Conservation (phyloP, 83 land plant genomes). For the Isoetes engelmannii region DNA sequence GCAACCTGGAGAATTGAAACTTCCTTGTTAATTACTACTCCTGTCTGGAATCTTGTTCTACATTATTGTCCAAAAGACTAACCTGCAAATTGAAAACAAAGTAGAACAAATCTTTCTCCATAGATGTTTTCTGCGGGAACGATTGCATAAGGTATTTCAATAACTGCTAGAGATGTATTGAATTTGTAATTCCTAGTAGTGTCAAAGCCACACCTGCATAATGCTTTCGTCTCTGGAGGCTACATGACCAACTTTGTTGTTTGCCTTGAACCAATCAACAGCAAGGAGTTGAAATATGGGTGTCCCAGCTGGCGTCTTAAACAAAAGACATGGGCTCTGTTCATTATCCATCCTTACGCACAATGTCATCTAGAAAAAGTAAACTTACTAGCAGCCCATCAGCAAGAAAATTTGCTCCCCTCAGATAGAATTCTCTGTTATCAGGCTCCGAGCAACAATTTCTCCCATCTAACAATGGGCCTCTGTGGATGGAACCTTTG, state of each 20-base stretch:
- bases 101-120: background rate
- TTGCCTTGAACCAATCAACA: slow-evolving; percentile 9
- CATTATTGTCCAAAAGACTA: background rate
- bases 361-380: background rate
- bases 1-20: slow-evolving; percentile 2
- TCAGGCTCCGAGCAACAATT: slow-evolving; percentile 25
- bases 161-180: background rate
- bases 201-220: background rate
- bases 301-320: slow-evolving; percentile 2
- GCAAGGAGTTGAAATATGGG: slow-evolving; percentile 7
- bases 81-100: slow-evolving; percentile 17
- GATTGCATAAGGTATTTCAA: slow-evolving; percentile 1
- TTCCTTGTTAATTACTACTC: background rate
- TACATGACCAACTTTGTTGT: background rate
- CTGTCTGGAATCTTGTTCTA: background rate
- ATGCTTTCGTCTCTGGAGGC: background rate
- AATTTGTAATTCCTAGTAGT: background rate
- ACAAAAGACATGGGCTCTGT: background rate
- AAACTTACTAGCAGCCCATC: slow-evolving; percentile 21
- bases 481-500: slow-evolving; percentile 14
- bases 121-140: background rate
- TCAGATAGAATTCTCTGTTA: slow-evolving; percentile 16
- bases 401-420: slow-evolving; percentile 13
- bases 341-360: background rate
- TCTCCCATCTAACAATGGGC: slow-evolving; percentile 19